These are phyloP conservation scores for Neurospora sp. DNA, from an alignment of 495 filamentous ascomycete species.

Conservation along the genomic window DNA sequence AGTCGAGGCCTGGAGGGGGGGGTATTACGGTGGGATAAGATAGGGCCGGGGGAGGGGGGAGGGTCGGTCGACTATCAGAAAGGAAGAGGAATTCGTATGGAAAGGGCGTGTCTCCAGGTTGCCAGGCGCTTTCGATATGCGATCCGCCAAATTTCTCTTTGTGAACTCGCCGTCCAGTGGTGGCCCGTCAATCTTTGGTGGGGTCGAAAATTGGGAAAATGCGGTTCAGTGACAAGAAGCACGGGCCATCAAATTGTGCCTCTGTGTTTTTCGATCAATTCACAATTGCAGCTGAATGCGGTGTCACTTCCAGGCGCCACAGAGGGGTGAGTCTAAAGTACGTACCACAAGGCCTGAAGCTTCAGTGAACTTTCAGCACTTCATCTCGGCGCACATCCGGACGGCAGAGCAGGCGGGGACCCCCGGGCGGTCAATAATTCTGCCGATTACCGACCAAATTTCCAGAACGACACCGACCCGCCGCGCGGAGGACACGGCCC, in stretches of 20 bases:
- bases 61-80: background rate
- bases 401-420: background rate
- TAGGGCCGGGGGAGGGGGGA: background rate
- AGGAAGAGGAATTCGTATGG: background rate
- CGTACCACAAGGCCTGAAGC: background rate
- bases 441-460: constrained; percentile 9
- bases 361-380: background rate
- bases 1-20: background rate
- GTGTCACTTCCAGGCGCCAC: background rate
- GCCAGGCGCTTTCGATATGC: constrained; percentile 1
- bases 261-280: background rate
- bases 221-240: constrained; percentile 4
- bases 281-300: background rate
- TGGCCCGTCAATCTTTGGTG: constrained; percentile 19
- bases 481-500: background rate
- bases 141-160: constrained; percentile 21
- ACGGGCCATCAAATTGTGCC: background rate
- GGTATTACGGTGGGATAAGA: background rate
- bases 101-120: background rate
- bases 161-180: constrained; percentile 2
- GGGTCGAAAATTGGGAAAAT: constrained; percentile 28
- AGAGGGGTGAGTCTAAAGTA: background rate
- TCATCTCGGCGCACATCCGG: background rate
- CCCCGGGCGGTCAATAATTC: constrained; percentile 13
- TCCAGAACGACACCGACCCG: background rate